phyloP scores from a whole-genome alignment of 1,284 basidiomycete genomes.

The Malassezia globosa region DNA sequence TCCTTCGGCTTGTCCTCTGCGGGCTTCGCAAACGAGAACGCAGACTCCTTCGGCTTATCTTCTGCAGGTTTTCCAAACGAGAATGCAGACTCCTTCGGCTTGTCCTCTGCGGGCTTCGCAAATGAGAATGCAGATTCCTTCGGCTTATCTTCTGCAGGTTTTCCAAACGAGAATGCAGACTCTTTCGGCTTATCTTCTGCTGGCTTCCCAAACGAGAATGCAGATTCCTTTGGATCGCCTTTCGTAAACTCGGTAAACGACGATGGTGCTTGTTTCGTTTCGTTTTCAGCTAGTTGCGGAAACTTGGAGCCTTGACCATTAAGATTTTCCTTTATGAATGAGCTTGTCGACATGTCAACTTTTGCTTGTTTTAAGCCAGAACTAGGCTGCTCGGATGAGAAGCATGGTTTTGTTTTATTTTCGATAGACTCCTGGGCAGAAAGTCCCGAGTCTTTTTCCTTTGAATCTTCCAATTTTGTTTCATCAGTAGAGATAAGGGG shows the following conservation, averaged over 20 bases:
- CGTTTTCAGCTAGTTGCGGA: background rate
- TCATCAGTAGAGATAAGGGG: too few species aligned
- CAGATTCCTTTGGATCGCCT: background rate
- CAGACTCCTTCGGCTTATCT: constrained; percentile 1
- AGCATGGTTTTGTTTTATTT: too few species aligned
- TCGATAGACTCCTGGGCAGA: too few species aligned
- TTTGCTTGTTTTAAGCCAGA: background rate
- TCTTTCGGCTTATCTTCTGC: background rate
- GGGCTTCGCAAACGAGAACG: constrained; percentile 1
- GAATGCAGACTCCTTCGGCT: background rate
- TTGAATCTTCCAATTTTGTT: too few species aligned
- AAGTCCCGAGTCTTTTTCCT: too few species aligned
- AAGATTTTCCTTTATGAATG: background rate
- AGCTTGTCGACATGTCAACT: background rate
- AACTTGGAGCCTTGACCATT: too few species aligned
- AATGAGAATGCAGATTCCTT: background rate
- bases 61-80: constrained; percentile 1
- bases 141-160: constrained; percentile 8
- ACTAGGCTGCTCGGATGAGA: background rate
- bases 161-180: constrained; percentile 16
- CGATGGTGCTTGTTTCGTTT: background rate
- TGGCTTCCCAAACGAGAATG: background rate
- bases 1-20: background rate
- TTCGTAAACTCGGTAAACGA: background rate
- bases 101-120: background rate